Evolutionary conservation across 768 basidiomycete genomes (phyloP).

Genomic region (Kwoniella pini): DNA sequence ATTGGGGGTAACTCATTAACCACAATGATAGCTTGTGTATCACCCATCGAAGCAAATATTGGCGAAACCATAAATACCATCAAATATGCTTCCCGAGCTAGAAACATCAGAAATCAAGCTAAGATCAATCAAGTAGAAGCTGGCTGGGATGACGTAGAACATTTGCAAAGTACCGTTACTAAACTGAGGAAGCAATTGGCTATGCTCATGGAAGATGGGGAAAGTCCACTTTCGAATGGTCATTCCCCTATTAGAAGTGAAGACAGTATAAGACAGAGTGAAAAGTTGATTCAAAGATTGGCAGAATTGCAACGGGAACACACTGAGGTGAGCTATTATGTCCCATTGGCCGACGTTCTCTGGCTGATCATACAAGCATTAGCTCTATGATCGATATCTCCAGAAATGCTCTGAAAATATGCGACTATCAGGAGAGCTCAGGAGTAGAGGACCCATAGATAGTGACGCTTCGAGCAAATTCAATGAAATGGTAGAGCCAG

Average conservation of each 20-base stretch:
- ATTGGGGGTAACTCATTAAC: conserved; percentile 96
- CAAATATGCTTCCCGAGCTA: conserved; percentile 94
- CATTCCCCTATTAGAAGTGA: conserved; percentile 54
- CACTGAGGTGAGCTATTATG: conserved; percentile 66
- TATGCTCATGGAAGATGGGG: conserved; percentile 68
- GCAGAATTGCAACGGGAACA: conserved; percentile 81
- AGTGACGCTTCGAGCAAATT: conserved; percentile 51
- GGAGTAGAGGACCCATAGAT: conserved; percentile 32
- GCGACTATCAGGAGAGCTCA: conserved; percentile 42
- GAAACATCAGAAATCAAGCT: conserved; percentile 95
- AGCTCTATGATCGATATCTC: conserved; percentile 48
- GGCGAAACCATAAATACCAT: conserved; percentile 76
- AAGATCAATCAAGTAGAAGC: conserved; percentile 91
- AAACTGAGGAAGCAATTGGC: conserved; percentile 87
- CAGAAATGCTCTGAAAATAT: conserved; percentile 47
- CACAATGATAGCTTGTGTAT: conserved; percentile 98
- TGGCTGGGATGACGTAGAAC: conserved; percentile 98
- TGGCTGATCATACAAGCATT: background rate
- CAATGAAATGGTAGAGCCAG: conserved; percentile 72
- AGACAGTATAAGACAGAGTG: conserved; percentile 61
- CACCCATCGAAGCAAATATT: conserved; percentile 91
- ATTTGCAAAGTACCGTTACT: conserved; percentile 82
- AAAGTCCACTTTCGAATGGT: background rate
- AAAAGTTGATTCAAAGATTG: conserved; percentile 77
- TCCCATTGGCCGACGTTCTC: background rate